Percentiles rank a stretch among this genome's conserved stretches.
These are phyloP conservation scores for Elsinoe ampelina DNA, from an alignment of 2,329 filamentous ascomycete genomes.

Conservation along the genomic window DNA sequence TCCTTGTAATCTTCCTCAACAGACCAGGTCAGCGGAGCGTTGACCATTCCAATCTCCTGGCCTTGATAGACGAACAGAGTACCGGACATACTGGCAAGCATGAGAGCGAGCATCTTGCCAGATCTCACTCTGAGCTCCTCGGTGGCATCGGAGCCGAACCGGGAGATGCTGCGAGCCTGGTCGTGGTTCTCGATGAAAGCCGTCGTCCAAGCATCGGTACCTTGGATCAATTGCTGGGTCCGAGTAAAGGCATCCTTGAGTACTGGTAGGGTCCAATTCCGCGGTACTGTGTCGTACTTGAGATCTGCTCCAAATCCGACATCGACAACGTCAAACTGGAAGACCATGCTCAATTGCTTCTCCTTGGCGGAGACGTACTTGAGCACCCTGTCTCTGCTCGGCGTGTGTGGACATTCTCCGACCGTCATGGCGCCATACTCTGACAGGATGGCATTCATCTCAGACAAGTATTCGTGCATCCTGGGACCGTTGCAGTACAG, in stretches of 20 bases:
- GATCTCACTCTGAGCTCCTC: constrained; percentile 38
- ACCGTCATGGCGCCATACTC: constrained; percentile 45
- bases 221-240: constrained; percentile 41
- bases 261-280: constrained; percentile 23
- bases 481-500: constrained; percentile 29
- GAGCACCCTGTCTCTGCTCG: constrained; percentile 42
- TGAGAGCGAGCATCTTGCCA: constrained; percentile 52
- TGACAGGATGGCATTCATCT: constrained; percentile 37
- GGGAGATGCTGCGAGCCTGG: constrained; percentile 50
- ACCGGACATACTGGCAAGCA: constrained; percentile 50
- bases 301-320: constrained; percentile 29
- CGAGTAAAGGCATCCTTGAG: constrained; percentile 23
- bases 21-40: constrained; percentile 51
- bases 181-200: constrained; percentile 60
- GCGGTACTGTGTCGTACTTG: constrained; percentile 20
- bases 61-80: constrained; percentile 62
- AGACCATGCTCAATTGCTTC: constrained; percentile 60
- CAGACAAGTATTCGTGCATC: constrained; percentile 39
- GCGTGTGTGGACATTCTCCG: constrained; percentile 43
- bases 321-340: constrained; percentile 57
- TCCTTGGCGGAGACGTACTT: constrained; percentile 44
- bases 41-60: constrained; percentile 59
- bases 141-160: constrained; percentile 43
- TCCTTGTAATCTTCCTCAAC: constrained; percentile 59
- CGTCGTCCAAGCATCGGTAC: constrained; percentile 55